Percentiles rank a stretch among this genome's conserved stretches.
These are phyloP conservation scores for Durusdinium trenchii DNA, from an alignment of 73 alveolate genomes.

Conservation along the genomic window DNA sequence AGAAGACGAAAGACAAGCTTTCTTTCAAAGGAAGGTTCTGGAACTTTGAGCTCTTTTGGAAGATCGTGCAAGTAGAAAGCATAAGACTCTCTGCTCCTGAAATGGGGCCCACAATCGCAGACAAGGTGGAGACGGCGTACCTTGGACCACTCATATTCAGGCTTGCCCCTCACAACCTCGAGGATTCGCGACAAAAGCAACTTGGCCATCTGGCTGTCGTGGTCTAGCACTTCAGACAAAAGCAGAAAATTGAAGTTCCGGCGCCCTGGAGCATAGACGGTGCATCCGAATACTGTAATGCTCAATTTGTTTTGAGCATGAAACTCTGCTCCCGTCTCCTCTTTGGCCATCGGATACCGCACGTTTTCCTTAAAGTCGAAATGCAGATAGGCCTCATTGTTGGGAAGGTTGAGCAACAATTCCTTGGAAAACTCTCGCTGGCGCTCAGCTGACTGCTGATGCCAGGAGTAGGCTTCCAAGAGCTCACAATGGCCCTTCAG, in stretches of 20 bases:
- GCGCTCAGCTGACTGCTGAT: background rate
- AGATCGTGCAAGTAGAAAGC: constrained; percentile 49
- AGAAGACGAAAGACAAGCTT: too few relatives aligned
- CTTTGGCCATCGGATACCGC: constrained; percentile 18
- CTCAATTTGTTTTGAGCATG: constrained; percentile 37
- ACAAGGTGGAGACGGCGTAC: background rate
- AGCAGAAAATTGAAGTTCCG: background rate
- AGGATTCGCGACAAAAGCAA: background rate
- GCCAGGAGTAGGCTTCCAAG: background rate
- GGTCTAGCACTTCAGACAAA: background rate
- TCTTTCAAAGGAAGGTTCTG: background rate
- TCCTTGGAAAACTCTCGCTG: background rate
- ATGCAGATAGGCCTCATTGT: background rate
- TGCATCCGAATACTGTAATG: constrained; percentile 1
- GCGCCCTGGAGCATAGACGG: constrained; percentile 13
- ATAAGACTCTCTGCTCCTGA: constrained; percentile 4
- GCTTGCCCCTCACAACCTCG: background rate
- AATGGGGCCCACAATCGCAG: constrained; percentile 48
- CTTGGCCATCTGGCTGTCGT: constrained; percentile 37
- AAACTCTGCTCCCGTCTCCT: constrained; percentile 10
- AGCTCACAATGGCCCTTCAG: constrained; percentile 1
- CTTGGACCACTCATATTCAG: constrained; percentile 18
- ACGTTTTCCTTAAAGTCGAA: constrained; percentile 23
- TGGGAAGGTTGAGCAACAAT: background rate
- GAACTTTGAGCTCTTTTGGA: background rate